Base-by-base conservation (phyloP, 768 basidiomycete genomes). In the Tremella fuciformis region DNA sequence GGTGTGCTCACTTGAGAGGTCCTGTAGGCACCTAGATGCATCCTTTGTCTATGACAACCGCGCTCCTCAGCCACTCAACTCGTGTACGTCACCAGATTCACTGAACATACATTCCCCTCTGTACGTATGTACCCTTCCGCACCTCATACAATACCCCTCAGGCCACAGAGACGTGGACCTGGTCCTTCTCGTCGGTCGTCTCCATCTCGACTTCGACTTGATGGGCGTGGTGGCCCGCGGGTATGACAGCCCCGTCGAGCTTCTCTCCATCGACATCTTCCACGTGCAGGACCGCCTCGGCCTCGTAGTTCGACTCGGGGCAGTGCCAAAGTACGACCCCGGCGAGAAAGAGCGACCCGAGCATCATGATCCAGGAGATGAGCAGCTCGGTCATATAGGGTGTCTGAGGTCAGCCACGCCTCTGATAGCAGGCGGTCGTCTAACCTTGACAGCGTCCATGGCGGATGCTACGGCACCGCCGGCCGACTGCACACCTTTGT, bases 351-450 rank as follows among this genome's bases (percentile, higher is more conserved):
- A 72, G 58, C 11, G 65, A 66, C 26, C 66, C 48, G 41, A 70
- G 56, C 46, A 63, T 51, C 29, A 68, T 53, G 9, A 66, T 39
- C 55, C 60, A 59, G 16, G 60, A 65, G 19, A 59, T 58, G 19
- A 77, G 66, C 54, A 67, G 71, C 63, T 81, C 80, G 67, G 79
- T 81, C 15, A 81, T 70, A 66, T 73, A 79, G 24, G 80, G 80
- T 16, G 80, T 79, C 37, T 57, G 26, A 6, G 7, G 41, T 55
- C 41, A 55, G 37, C 53, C 6, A 11, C 13, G 15, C 38, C 16
- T 16, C 13, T 19, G 3, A 47, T 9, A 18, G 15, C 11, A 7
- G 24, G 40, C 22, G 18, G n/a, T 15, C 13, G 8, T 18, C 58
- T 50, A 53, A 63, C 62, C 38, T 57, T 59, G 21, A 78, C 78